These are phyloP conservation scores for Aspergillus piperis DNA, from an alignment of 2,329 filamentous ascomycete genomes.

Conservation along the genomic window DNA sequence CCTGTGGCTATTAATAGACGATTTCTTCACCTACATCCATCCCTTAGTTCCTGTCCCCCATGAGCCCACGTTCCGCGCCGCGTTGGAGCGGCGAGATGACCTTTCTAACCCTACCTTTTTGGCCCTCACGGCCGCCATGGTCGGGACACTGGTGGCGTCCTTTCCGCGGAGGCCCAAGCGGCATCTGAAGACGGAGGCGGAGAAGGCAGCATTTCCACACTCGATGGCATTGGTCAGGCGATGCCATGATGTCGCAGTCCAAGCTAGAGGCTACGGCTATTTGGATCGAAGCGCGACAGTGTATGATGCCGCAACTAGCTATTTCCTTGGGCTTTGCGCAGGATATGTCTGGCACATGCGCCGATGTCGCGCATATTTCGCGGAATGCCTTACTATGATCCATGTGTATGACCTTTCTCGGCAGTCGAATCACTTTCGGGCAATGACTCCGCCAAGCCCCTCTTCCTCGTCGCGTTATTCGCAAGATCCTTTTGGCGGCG, in stretches of 20 bases:
- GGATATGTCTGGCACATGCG: constrained; percentile 44
- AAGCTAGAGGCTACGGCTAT: constrained; percentile 48
- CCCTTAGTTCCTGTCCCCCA: constrained; percentile 50
- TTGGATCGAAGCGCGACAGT: constrained; percentile 45
- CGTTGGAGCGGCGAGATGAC: constrained; percentile 47
- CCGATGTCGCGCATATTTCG: constrained; percentile 45
- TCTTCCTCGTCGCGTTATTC: constrained; percentile 25
- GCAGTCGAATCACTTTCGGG: constrained; percentile 17
- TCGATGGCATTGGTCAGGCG: constrained; percentile 46
- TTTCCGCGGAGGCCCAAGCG: constrained; percentile 48
- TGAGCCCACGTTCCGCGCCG: constrained; percentile 48
- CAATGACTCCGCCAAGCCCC: constrained; percentile 26
- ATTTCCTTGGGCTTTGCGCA: constrained; percentile 45
- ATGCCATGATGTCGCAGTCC: constrained; percentile 47
- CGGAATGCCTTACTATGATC: constrained; percentile 46
- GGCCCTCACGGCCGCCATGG: constrained; percentile 49
- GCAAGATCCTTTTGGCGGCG: constrained; percentile 24
- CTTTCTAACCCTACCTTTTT: constrained; percentile 44
- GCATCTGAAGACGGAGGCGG: constrained; percentile 41
- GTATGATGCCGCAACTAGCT: constrained; percentile 49
- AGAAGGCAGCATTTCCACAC: constrained; percentile 43
- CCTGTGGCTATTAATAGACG: constrained; percentile 45
- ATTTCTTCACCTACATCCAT: constrained; percentile 52
- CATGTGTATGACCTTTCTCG: constrained; percentile 44
- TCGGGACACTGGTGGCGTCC: constrained; percentile 47